Percentiles rank a stretch among this genome's conserved stretches.
These are phyloP conservation scores for Aspergillus carlsbadensis DNA, from an alignment of 495 filamentous ascomycete genomes.

Conservation along the genomic window DNA sequence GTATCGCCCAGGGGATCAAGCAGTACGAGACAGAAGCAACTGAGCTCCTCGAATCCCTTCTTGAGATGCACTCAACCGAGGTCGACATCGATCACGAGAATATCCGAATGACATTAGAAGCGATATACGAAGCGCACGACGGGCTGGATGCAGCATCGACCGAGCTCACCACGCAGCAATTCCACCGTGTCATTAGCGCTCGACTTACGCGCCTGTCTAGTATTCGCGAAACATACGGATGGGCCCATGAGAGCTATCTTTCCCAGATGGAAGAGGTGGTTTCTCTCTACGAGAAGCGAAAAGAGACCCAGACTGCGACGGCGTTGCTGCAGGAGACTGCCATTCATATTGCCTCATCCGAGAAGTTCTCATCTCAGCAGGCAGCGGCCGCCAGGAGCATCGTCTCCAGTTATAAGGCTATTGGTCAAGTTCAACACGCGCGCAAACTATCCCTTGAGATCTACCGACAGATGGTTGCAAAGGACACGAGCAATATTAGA, in stretches of 20 bases:
- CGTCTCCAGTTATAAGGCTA: slow-evolving; percentile 32
- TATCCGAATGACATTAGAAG: slow-evolving; percentile 33
- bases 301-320: slow-evolving; percentile 22
- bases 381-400: slow-evolving; percentile 33
- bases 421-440: slow-evolving; percentile 30
- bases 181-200: slow-evolving; percentile 27
- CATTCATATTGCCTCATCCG: slow-evolving; percentile 29
- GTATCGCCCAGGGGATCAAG: slow-evolving; percentile 36
- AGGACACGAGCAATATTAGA: slow-evolving; percentile 17
- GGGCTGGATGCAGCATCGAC: slow-evolving; percentile 17
- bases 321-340: slow-evolving; percentile 34
- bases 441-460: slow-evolving; percentile 32
- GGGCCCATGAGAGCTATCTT: slow-evolving; percentile 38
- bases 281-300: slow-evolving; percentile 30
- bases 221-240: slow-evolving; percentile 31
- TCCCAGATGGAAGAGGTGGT: slow-evolving; percentile 33
- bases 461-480: slow-evolving; percentile 33
- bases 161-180: slow-evolving; percentile 23
- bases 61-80: slow-evolving; percentile 24
- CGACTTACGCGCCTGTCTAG: slow-evolving; percentile 29
- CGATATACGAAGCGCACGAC: slow-evolving; percentile 37
- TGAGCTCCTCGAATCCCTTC: slow-evolving; percentile 31
- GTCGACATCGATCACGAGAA: slow-evolving; percentile 31
- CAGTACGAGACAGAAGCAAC: slow-evolving; percentile 34
- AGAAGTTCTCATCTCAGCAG: slow-evolving; percentile 29